These are phyloP conservation scores for Marasmius sp. DNA, from an alignment of 1,284 basidiomycete species.

Conservation along the genomic window DNA sequence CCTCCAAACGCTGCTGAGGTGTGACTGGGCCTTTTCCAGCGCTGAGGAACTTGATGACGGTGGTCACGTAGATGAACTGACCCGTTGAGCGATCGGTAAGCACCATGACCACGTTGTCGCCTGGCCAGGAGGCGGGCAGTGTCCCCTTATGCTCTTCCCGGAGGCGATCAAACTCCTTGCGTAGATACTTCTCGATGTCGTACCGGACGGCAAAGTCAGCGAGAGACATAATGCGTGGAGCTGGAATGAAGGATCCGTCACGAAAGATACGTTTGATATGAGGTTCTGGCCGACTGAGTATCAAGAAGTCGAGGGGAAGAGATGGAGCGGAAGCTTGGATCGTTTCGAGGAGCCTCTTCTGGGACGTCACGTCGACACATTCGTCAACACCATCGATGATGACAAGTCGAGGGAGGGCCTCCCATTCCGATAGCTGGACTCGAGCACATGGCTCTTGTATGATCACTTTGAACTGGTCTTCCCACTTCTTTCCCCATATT, in stretches of 20 bases:
- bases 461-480: background rate
- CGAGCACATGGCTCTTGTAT: background rate
- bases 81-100: background rate
- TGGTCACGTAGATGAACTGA: background rate
- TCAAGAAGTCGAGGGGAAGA: background rate
- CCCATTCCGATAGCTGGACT: background rate
- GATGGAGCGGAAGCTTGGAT: background rate
- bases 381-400: slow-evolving; percentile 1
- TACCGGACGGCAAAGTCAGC: background rate
- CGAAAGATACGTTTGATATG: background rate
- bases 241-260: background rate
- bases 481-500: background rate
- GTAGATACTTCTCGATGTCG: background rate
- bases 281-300: background rate
- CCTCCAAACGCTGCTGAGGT: background rate
- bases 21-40: background rate
- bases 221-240: background rate
- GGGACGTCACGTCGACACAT: background rate
- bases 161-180: background rate
- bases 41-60: background rate
- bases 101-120: background rate
- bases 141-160: background rate
- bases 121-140: background rate
- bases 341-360: background rate
- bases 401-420: background rate